Percentiles rank a stretch among this genome's conserved stretches.
Evolutionary conservation across 768 basidiomycete genomes (phyloP).

Genomic region (Lyophyllum decastes): DNA sequence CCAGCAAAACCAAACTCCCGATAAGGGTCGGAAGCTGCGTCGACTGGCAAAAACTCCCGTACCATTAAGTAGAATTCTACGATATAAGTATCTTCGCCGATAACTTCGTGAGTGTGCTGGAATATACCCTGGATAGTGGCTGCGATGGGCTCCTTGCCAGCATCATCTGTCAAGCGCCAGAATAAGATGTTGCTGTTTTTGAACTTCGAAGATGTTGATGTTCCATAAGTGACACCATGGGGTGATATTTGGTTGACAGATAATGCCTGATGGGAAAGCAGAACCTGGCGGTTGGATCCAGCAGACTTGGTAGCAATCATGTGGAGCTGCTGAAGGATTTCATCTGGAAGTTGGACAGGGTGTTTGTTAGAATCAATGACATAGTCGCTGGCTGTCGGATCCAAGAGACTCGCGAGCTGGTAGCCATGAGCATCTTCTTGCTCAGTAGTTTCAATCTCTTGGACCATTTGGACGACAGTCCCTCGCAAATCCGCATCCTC

Average conservation of each 20-base stretch:
- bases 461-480: not conserved
- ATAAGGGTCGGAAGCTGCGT: not conserved
- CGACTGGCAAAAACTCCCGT: too few species aligned
- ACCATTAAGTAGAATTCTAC: not conserved
- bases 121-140: too few species aligned
- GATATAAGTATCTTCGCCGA: not conserved
- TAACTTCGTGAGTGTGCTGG: not conserved
- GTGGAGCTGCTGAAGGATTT: not conserved
- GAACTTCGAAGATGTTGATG: slow-evolving; percentile 4
- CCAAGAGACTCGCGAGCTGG: not conserved
- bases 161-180: not conserved
- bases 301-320: not conserved
- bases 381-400: not conserved
- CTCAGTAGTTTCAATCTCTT: not conserved
- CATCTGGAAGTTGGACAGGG: not conserved
- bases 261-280: not conserved
- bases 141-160: too few species aligned
- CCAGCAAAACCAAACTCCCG: slow-evolving; percentile 1
- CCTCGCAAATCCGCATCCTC: not conserved
- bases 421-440: not conserved
- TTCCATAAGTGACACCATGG: slow-evolving; percentile 11
- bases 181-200: slow-evolving; percentile 14
- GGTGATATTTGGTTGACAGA: slow-evolving; percentile 5
- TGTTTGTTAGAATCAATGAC: not conserved
- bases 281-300: not conserved